phyloP scores from a whole-genome alignment of 768 basidiomycete genomes.

The Russula virescens region DNA sequence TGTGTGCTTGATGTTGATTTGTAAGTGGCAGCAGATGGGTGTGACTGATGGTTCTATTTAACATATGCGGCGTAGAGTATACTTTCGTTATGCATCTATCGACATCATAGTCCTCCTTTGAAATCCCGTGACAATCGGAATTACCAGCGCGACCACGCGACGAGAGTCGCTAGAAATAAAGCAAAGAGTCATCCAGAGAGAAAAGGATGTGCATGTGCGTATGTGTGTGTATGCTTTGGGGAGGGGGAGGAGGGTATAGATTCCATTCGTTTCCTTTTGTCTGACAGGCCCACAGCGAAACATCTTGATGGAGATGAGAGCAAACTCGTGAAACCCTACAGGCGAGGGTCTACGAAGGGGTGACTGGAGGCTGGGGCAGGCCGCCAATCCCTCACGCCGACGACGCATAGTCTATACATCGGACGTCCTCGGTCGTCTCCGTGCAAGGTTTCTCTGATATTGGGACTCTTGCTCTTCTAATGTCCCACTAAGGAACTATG shows the following conservation, averaged over 20 bases:
- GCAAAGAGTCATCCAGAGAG: not conserved
- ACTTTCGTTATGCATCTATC: not conserved
- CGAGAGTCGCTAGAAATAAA: not conserved
- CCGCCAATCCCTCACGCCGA: not conserved
- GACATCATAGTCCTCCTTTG: constrained; percentile 1
- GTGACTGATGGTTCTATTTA: constrained; percentile 6
- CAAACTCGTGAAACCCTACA: not conserved
- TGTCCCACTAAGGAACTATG: constrained; percentile 42
- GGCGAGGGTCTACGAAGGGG: not conserved
- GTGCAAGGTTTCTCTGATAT: constrained; percentile 33
- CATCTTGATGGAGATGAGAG: not conserved
- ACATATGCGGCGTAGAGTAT: constrained; percentile 1
- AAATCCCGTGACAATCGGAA: not conserved
- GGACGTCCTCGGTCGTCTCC: constrained; percentile 1
- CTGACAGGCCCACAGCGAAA: not conserved
- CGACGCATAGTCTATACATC: constrained; percentile 7
- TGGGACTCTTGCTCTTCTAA: constrained; percentile 57
- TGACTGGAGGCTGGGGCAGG: not conserved
- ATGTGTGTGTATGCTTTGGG: too few relatives aligned
- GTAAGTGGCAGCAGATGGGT: not conserved
- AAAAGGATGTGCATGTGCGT: too few relatives aligned
- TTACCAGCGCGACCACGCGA: not conserved
- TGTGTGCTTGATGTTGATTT: constrained; percentile 2
- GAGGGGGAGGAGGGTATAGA: not conserved
- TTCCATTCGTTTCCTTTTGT: not conserved